Percentiles rank a stretch among this genome's conserved stretches.
These are phyloP conservation scores for Aspergillus affinis DNA, from an alignment of 495 filamentous ascomycete species.

Conservation along the genomic window DNA sequence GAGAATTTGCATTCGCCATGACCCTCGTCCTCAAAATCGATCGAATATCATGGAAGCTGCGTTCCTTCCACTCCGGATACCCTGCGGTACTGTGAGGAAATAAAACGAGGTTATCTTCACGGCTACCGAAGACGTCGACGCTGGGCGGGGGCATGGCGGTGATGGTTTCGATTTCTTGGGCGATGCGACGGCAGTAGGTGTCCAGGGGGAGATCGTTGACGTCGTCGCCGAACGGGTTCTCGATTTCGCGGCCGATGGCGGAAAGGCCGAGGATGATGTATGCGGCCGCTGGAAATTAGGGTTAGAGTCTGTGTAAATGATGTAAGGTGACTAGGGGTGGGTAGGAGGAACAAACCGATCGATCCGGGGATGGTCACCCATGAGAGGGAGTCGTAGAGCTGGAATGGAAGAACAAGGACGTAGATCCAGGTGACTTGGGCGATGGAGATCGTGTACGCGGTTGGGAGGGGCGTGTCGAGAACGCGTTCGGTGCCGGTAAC, in stretches of 20 bases:
- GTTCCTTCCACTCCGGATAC: constrained; percentile 60
- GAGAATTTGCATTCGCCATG: background rate
- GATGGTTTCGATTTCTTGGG: constrained; percentile 71
- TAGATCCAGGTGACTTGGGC: constrained; percentile 88
- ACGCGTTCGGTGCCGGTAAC: constrained; percentile 75
- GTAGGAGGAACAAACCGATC: constrained; percentile 53
- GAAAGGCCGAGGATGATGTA: constrained; percentile 88
- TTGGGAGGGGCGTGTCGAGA: constrained; percentile 82
- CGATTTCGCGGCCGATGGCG: constrained; percentile 80
- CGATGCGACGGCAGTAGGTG: constrained; percentile 69
- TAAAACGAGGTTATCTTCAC: constrained; percentile 60
- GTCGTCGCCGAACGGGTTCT: constrained; percentile 85
- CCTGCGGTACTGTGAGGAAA: constrained; percentile 63
- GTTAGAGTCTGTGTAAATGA: background rate
- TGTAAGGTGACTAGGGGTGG: too few species aligned
- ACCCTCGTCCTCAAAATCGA: constrained; percentile 49
- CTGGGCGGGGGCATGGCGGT: constrained; percentile 55
- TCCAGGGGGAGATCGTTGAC: constrained; percentile 85
- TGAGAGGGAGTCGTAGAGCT: constrained; percentile 58
- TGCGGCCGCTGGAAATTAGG: constrained; percentile 53
- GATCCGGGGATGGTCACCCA: constrained; percentile 87
- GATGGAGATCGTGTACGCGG: constrained; percentile 83
- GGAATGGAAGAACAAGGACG: constrained; percentile 79
- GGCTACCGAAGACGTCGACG: constrained; percentile 56
- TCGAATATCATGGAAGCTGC: constrained; percentile 59